phyloP scores from a whole-genome alignment of 129 eudicot species.

The Flaveria trinervia region DNA sequence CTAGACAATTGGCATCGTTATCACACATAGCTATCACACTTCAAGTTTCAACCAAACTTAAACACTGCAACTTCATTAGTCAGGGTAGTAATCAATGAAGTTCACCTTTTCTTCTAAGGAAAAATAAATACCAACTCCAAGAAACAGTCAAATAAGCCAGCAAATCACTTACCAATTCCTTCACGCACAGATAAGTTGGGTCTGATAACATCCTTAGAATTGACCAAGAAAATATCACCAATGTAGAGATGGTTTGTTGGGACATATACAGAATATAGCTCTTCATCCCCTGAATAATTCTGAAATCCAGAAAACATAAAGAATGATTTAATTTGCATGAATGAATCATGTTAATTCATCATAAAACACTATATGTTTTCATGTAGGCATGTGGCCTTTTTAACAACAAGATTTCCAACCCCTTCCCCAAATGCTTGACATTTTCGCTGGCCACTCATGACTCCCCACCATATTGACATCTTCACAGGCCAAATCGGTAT shows the following conservation, averaged over 20 bases:
- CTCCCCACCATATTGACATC: too few species aligned
- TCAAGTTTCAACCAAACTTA: background rate
- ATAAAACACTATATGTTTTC: background rate
- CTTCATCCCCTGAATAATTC: conserved; percentile 82
- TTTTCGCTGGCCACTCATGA: too few species aligned
- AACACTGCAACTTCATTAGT: background rate
- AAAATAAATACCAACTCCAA: background rate
- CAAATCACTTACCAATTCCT: conserved; percentile 69
- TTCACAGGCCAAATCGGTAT: too few species aligned
- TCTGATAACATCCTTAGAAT: conserved; percentile 71
- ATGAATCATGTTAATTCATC: background rate
- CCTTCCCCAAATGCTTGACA: too few species aligned
- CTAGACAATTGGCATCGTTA: too few species aligned
- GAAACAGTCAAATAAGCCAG: background rate
- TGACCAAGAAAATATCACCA: conserved; percentile 81
- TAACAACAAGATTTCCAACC: background rate
- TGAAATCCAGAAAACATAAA: conserved; percentile 28
- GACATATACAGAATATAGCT: conserved; percentile 73
- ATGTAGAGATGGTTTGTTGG: conserved; percentile 90
- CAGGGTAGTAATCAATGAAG: background rate
- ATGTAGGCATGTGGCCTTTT: background rate
- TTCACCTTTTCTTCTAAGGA: background rate
- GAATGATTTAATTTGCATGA: background rate
- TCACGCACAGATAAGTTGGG: conserved; percentile 88
- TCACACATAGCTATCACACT: too few species aligned